These are phyloP conservation scores for Tricholoma flavovirens DNA, from an alignment of 768 basidiomycete genomes.

Conservation along the genomic window DNA sequence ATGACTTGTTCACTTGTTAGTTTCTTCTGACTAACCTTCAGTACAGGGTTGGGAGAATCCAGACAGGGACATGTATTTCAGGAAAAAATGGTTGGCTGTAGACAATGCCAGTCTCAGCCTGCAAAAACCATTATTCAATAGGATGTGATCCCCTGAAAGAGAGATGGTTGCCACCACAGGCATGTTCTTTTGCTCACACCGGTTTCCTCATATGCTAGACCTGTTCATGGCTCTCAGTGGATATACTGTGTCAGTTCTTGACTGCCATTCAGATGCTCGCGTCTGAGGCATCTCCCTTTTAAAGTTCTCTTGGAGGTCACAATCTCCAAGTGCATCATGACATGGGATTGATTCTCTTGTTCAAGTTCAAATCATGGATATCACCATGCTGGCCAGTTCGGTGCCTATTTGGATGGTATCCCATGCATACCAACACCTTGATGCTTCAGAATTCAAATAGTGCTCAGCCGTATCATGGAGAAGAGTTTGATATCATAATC, in stretches of 20 bases:
- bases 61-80: background rate
- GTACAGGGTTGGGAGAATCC: background rate
- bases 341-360: background rate
- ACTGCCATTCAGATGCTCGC: background rate
- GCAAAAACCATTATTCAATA: background rate
- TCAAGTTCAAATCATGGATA: background rate
- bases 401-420: background rate
- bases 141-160: background rate
- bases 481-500: background rate
- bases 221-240: background rate
- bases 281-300: background rate
- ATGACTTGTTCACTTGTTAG: background rate
- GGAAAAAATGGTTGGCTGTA: background rate
- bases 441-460: background rate
- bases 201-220: background rate
- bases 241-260: background rate
- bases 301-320: background rate
- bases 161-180: background rate
- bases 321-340: background rate
- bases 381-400: background rate
- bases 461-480: background rate
- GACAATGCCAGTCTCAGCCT: background rate
- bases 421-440: background rate
- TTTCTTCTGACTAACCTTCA: background rate
- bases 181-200: background rate